These are phyloP conservation scores for Microcyclosporella mali DNA, from an alignment of 2,329 filamentous ascomycete species.

Conservation along the genomic window DNA sequence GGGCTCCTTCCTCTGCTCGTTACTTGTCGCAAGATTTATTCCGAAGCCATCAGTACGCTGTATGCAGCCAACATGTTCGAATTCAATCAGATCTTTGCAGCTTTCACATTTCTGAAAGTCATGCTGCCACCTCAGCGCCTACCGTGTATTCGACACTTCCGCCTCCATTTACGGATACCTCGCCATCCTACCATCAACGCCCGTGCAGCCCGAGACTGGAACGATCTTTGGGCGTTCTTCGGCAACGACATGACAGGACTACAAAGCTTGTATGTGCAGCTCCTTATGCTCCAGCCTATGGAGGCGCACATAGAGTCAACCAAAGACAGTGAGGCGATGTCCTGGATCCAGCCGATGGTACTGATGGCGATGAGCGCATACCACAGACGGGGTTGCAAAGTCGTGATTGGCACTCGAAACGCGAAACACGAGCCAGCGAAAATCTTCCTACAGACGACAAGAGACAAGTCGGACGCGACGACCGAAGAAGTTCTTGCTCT, in stretches of 20 bases:
- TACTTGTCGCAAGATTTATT: constrained; percentile 29
- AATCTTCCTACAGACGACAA: constrained; percentile 13
- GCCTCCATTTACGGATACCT: constrained; percentile 27
- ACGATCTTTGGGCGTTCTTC: constrained; percentile 28
- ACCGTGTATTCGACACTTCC: constrained; percentile 24
- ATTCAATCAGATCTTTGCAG: constrained; percentile 29
- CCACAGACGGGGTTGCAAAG: constrained; percentile 23
- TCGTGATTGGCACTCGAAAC: constrained; percentile 25
- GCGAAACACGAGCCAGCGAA: constrained; percentile 20
- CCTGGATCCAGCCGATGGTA: constrained; percentile 29
- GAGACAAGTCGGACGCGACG: constrained; percentile 2
- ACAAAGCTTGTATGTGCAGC: constrained; percentile 22
- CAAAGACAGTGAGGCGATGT: constrained; percentile 19
- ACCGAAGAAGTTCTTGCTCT: constrained; percentile 14
- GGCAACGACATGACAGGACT: constrained; percentile 26
- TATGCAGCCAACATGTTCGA: constrained; percentile 31
- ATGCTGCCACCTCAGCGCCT: constrained; percentile 27
- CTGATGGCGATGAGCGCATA: constrained; percentile 25
- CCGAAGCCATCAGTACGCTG: constrained; percentile 26
- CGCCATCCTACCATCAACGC: constrained; percentile 28
- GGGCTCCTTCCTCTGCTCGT: constrained; percentile 26
- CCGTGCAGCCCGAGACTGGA: constrained; percentile 28
- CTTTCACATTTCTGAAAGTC: constrained; percentile 27
- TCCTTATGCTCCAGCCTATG: constrained; percentile 26
- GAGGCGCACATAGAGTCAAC: constrained; percentile 25